Percentiles rank a stretch among this genome's conserved stretches.
Conservation (phyloP, 805 yeast species). For the Saturnispora mendoncae region DNA sequence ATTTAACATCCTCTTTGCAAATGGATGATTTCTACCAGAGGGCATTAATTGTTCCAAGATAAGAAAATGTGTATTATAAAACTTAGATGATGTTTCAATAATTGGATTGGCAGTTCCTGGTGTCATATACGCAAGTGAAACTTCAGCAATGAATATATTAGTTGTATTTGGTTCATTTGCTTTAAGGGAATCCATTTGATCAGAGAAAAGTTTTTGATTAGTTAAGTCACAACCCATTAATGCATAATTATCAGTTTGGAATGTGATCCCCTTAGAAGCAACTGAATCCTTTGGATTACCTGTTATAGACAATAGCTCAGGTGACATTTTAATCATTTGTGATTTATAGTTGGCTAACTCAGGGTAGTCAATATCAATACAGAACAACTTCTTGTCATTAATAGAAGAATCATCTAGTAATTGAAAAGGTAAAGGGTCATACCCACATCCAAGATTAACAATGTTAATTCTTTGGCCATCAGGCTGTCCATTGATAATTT, state of each 20-base stretch:
- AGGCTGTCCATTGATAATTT: constrained; percentile 32
- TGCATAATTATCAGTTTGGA: constrained; percentile 39
- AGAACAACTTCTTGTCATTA: constrained; percentile 27
- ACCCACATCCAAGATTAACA: constrained; percentile 75
- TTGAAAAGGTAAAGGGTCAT: constrained; percentile 53
- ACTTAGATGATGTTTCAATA: constrained; percentile 36
- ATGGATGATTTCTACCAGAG: constrained; percentile 51
- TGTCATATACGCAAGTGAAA: constrained; percentile 72
- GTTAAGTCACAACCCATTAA: constrained; percentile 64
- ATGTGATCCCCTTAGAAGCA: constrained; percentile 20
- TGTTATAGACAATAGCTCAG: constrained; percentile 39
- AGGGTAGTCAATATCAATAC: constrained; percentile 69
- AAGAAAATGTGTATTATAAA: constrained; percentile 49
- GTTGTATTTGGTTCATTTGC: constrained; percentile 24
- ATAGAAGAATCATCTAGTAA: constrained; percentile 27
- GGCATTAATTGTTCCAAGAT: constrained; percentile 69
- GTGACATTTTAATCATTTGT: constrained; percentile 39
- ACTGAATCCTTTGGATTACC: constrained; percentile 24
- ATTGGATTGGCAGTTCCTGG: constrained; percentile 57
- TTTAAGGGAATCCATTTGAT: constrained; percentile 24
- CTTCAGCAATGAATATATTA: constrained; percentile 69
- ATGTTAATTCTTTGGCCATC: constrained; percentile 26
- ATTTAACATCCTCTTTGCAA: constrained; percentile 63
- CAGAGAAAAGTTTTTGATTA: constrained; percentile 31
- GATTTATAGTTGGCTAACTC: constrained; percentile 53